These are phyloP conservation scores for Periconia digitata DNA, from an alignment of 2,329 filamentous ascomycete species.

Conservation along the genomic window DNA sequence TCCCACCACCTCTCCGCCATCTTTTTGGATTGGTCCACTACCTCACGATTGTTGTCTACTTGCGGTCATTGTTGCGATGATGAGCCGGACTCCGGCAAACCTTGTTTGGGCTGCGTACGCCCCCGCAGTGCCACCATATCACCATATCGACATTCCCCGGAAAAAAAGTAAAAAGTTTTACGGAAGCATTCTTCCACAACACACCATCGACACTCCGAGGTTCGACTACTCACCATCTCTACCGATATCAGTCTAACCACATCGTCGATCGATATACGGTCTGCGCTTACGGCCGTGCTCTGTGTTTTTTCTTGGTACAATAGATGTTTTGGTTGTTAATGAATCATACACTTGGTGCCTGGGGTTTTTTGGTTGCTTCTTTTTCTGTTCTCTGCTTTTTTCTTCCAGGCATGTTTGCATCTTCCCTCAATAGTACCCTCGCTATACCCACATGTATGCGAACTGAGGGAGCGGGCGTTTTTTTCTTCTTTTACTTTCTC, in stretches of 20 bases:
- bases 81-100: not conserved
- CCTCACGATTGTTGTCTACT: not conserved
- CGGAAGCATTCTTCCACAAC: not conserved
- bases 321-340: slow-evolving; percentile 4
- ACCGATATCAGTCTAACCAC: not conserved
- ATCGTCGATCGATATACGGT: slow-evolving; percentile 4
- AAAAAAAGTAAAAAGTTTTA: not conserved
- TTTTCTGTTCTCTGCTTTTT: not conserved
- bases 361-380: not conserved
- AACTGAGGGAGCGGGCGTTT: slow-evolving; percentile 17
- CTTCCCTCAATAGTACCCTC: slow-evolving; percentile 14
- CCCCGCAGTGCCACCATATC: no score
- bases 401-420: slow-evolving; percentile 11
- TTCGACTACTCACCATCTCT: not conserved
- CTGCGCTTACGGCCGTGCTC: not conserved
- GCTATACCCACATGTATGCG: slow-evolving; percentile 8
- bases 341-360: not conserved
- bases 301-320: slow-evolving; percentile 1
- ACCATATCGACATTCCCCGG: not conserved
- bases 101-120: no score
- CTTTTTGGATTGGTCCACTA: not conserved
- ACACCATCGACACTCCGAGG: not conserved
- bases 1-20: slow-evolving; percentile 1
- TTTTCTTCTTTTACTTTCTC: slow-evolving; percentile 4
- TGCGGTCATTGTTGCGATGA: not conserved